These are phyloP conservation scores for Phaseolus coccineus DNA, from an alignment of 331 rosid genomes.

Conservation along the genomic window DNA sequence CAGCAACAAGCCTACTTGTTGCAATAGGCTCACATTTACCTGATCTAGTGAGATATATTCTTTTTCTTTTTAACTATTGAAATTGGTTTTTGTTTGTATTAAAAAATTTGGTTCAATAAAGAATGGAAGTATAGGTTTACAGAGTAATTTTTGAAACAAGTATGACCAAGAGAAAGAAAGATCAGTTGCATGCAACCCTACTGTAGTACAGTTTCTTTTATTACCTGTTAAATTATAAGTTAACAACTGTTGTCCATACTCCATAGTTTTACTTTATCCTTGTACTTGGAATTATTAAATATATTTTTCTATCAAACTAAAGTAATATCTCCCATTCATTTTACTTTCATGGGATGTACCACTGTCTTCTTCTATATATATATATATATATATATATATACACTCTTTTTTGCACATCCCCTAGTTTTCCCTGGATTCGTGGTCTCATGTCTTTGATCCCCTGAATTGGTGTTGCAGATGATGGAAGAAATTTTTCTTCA, in stretches of 20 bases:
- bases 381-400: constrained; percentile 29
- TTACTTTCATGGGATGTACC: constrained; percentile 19
- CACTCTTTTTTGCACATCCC: not conserved
- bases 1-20: constrained; percentile 90
- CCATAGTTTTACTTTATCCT: constrained; percentile 33
- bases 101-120: constrained; percentile 11
- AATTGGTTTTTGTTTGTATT: not conserved
- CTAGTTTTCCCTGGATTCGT: constrained; percentile 37
- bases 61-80: constrained; percentile 27
- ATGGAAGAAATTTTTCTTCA: constrained; percentile 96
- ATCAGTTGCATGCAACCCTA: constrained; percentile 27
- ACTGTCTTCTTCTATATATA: constrained; percentile 42
- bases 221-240: constrained; percentile 29
- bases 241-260: constrained; percentile 5
- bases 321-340: constrained; percentile 27
- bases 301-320: constrained; percentile 26
- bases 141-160: constrained; percentile 30
- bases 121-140: constrained; percentile 29
- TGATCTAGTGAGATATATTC: constrained; percentile 77
- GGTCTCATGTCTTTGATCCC: constrained; percentile 5
- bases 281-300: constrained; percentile 21
- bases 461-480: constrained; percentile 74
- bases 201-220: constrained; percentile 10
- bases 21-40: constrained; percentile 93
- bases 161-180: constrained; percentile 28